Conservation (phyloP, 352 stramenopile genomes). For the Phytopythium kandeliae region DNA sequence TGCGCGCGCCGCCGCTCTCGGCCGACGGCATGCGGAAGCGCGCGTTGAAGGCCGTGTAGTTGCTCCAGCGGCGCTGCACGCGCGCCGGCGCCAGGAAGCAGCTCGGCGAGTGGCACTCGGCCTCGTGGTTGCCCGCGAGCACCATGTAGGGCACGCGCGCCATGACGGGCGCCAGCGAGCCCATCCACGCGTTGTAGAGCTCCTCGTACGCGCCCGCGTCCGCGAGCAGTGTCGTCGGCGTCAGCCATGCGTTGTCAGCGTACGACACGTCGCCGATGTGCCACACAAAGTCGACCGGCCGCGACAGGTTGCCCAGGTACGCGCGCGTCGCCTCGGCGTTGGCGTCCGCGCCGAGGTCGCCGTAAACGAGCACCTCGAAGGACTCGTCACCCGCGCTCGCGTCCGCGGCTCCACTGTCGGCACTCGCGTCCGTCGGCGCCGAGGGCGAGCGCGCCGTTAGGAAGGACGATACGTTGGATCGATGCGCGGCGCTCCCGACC, state of each 20-base stretch:
- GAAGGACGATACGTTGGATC: conserved; percentile 19
- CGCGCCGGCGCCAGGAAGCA: conserved; percentile 20
- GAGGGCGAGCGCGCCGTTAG: conserved; percentile 24
- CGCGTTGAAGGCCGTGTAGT: conserved; percentile 56
- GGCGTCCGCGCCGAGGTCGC: conserved; percentile 29
- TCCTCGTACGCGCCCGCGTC: conserved; percentile 42
- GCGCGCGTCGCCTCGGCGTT: conserved; percentile 16
- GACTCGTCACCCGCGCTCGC: conserved; percentile 19
- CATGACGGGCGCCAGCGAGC: conserved; percentile 37
- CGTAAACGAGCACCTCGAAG: conserved; percentile 30
- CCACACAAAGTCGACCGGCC: conserved; percentile 32
- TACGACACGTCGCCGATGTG: conserved; percentile 42
- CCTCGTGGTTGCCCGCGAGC: conserved; percentile 57
- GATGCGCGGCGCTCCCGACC: conserved; percentile 6
- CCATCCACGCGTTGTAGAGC: conserved; percentile 70
- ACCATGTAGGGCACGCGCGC: conserved; percentile 61
- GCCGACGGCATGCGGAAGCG: conserved; percentile 34
- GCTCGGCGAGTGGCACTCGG: conserved; percentile 21
- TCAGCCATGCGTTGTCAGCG: conserved; percentile 33
- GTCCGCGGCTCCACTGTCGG: conserved; percentile 7
- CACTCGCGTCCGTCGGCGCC: conserved; percentile 30
- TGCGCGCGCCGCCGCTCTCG: conserved; percentile 29
- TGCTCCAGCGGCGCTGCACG: conserved; percentile 27
- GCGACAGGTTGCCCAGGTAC: conserved; percentile 10
- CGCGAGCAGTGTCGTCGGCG: conserved; percentile 12